Base-by-base conservation (phyloP, 208 protist species). In the Eutreptiella sp. region DNA sequence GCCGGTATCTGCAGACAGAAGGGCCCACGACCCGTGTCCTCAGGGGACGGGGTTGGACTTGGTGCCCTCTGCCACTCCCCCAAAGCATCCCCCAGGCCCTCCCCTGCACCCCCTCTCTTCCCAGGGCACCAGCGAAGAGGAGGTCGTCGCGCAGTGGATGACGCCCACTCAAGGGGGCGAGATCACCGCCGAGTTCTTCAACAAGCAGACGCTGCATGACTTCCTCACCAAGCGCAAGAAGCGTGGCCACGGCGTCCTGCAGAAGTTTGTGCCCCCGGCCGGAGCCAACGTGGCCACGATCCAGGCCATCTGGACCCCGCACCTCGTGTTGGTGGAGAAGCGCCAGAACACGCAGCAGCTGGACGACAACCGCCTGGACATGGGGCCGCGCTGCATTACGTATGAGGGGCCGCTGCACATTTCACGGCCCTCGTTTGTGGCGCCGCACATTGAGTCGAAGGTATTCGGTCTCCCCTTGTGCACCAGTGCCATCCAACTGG, bases 211-310 rank as follows among this genome's bases (percentile, higher is more conserved):
- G 16, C 77, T 93, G 31, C 71, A 76, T 45, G 61, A 72, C 34
- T 93, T 93, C 65, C 70, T 93, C 1, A 87, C 87, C 67, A 63
- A 76, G 29, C 77, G 80, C 38, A 68, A 72, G 14, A 72, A 77
- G 46, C 87, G 88, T 53, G 83, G 83, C 1, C 82, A 93, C 48
- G 87, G 87, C 14, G 83, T 89, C 43, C 73, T 93, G 64, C 87
- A 93, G 71, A 72, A 80, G 67, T 93, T 93, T 62, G 74, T 93
- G 26, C 21, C 84, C 2, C 87, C 87, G 33, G n/a, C n/a, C n/a
- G n/a, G n/a, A n/a, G n/a, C n/a, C n/a, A n/a, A n/a, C n/a, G 16
- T 47, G 33, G 43, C 33, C 11, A 23, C 19, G 21, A 55, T 55
- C 19, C 48, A 55, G 31, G 48, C 48, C 1, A 36, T 55, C n/a